phyloP scores from a whole-genome alignment of 805 yeast species.

The Saturnispora sanitii region DNA sequence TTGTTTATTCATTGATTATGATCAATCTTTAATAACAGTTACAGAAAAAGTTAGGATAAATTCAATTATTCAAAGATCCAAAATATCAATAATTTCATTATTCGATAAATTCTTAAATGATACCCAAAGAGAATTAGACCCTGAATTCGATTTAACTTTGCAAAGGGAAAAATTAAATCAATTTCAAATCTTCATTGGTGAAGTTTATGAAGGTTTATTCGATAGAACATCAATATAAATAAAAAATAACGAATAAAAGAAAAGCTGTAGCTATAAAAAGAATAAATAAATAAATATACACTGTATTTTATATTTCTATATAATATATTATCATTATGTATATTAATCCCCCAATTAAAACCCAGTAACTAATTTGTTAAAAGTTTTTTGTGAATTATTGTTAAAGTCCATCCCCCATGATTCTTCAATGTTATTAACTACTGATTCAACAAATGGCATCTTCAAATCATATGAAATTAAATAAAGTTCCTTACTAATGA shows the following conservation, averaged over 20 bases:
- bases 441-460: slow-evolving; percentile 11
- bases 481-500: slow-evolving; percentile 21
- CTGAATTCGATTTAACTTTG: not conserved
- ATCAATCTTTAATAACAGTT: slow-evolving; percentile 14
- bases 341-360: not conserved
- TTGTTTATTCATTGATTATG: slow-evolving; percentile 23
- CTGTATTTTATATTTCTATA: too few species aligned
- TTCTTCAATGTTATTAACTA: slow-evolving; percentile 21
- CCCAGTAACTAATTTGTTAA: slow-evolving; percentile 8
- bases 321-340: not conserved
- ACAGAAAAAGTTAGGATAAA: slow-evolving; percentile 29
- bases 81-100: slow-evolving; percentile 19
- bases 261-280: not conserved
- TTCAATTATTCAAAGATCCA: slow-evolving; percentile 25
- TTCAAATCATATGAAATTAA: slow-evolving; percentile 10
- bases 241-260: not conserved
- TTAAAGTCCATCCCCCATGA: slow-evolving; percentile 23
- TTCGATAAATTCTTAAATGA: slow-evolving; percentile 22
- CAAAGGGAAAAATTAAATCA: slow-evolving; percentile 6
- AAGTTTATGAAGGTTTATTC: slow-evolving; percentile 28
- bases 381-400: slow-evolving; percentile 4
- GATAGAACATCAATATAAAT: slow-evolving; percentile 26
- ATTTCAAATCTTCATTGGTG: slow-evolving; percentile 25
- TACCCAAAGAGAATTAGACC: slow-evolving; percentile 1
- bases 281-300: not conserved